Base-by-base conservation (phyloP, 257 asterid species). In the Solanum sitiens region DNA sequence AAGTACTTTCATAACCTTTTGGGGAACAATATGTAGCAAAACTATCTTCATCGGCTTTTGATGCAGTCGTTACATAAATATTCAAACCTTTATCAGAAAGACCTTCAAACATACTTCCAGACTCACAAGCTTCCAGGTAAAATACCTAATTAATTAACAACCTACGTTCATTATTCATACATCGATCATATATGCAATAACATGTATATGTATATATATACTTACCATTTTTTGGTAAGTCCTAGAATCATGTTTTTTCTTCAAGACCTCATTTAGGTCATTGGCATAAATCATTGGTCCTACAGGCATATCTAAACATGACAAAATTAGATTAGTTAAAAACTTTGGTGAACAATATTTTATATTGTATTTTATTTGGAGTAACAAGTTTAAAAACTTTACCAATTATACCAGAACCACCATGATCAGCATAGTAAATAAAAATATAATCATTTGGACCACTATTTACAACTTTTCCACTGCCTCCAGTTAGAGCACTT, bases 71-170 rank as follows among this genome's bases (percentile, higher is more conserved):
- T 37, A 94, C 98, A 73, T 95, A 96, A 73, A 96, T 94, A 86
- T 95, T 93, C 70, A 96, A 87, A 89, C 91, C 95, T 89, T 94
- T 88, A 3, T 95, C 94, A 71, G 95, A 95, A 84, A 96, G 96
- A 88, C 98, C 98, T 87, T 96, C 99, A 84, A 96, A 96, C 86
- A 96, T 94, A 86, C 98, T 96, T 90, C 99, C 99, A 42, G 98
- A 32, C 68, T 96, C 99, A 84, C 99, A 96, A 89, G 99, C 97
- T 93, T 96, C 99, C 11, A 96, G 85, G 92, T 95, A 95, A 90
- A 96, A 93, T 77, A 95, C 98, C 99, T 96, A 79, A 33, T 71
- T 8, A 33, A 33, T 35, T 20, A 33, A 35, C 27, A 71, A 56
- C 5, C 11, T 1, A 56, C 11, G 65, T 7, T 56, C 12, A 56